Base-by-base conservation (phyloP, 1,284 basidiomycete genomes). In the Tylopilus orsonianus region DNA sequence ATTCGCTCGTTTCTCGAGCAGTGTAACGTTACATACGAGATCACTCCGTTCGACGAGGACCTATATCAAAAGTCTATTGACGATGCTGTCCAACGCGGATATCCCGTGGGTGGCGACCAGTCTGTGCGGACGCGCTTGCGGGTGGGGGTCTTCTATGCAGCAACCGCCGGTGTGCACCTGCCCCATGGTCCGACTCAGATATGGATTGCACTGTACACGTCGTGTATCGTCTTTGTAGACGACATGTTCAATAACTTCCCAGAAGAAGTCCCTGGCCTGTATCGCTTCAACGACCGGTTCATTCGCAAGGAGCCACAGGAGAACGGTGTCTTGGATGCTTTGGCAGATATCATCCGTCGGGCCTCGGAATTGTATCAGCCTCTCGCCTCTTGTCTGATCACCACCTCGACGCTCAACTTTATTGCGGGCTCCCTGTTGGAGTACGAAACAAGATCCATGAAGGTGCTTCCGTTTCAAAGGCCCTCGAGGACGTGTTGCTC, bases 221-320 rank as follows among this genome's bases (percentile, higher is more conserved):
- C 67, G 0, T 64, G 55, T 30, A 42, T 51, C 3, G 57, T 64
- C 41, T 67, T 52, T 24, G 37, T 68, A 22, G 71, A 72, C 44
- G 71, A 71, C 40, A 45, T 46, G 4, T 30, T 56, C 10, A n/a
- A 36, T 1, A 30, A n/a, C 8, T 57, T 53, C 38, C 38, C 46
- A 2, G 34, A 41, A 13, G 56, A 67, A 27, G 36, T 62, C 33
- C 50, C 53, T 1, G 22, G 46, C 18, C 42, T 67, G n/a, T 54
- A 56, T 36, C 32, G 18, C 6, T 72, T 72, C 55, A 61, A 66
- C 18, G 50, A 58, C 33, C 53, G 64, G 1, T 65, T 70, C 20
- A 35, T 63, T 1, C 24, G 27, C 6, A 41, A 34, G 9, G 40
- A 54, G n/a, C 30, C 41, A 3, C 69, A 71, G 14, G 54, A 45